Base-by-base conservation (phyloP, 2,329 filamentous ascomycete genomes). In the Exophiala dermatitidis region DNA sequence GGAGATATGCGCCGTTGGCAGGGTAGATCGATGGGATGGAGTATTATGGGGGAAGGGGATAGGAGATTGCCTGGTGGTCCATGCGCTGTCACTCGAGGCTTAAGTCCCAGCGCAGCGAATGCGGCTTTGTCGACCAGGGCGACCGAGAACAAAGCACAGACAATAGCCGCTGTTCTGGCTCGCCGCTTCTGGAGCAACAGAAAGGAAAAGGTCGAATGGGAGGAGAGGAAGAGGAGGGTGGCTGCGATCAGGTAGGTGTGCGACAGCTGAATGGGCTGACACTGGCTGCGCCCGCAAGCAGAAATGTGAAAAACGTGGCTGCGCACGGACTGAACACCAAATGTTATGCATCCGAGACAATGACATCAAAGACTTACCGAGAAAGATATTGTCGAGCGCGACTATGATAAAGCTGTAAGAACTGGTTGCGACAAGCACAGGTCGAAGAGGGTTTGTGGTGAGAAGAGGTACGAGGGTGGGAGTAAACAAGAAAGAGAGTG, bases 71-170 rank as follows among this genome's bases (percentile, higher is more conserved):
- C 41, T 10, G 32, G 19, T 50, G 57, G 54, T 40, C 57, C 51
- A 53, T 54, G 57, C 57, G 44, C 54, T 32, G 40, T 52, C 46
- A 45, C 12, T 51, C 26, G 19, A 48, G 54, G 46, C 53, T 50
- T 52, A 41, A 52, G 43, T 38, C 46, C 28, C 40, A 33, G 31
- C 31, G 44, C 12, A 40, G 46, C 43, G 6, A 41, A n/a, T 4
- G 19, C 38, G 28, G 45, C 50, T 59, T 59, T 59, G 57, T 59
- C 51, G 51, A 54, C 57, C 49, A 46, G 47, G 47, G 45, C 48
- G 46, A 57, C 54, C 44, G 46, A 29, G 40, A 54, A 59, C 54
- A 59, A 59, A 50, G 54, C 54, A 51, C 54, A 48, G 57, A 59
- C 53, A 53, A 50, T 12, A 34, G 37, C 30, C 42, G 51, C 42